A percentile compares a stretch with the other conserved stretches of the same genome.
Evolutionary conservation across 495 filamentous ascomycete species (phyloP).

Genomic region (Lasiosphaeria miniovina): DNA sequence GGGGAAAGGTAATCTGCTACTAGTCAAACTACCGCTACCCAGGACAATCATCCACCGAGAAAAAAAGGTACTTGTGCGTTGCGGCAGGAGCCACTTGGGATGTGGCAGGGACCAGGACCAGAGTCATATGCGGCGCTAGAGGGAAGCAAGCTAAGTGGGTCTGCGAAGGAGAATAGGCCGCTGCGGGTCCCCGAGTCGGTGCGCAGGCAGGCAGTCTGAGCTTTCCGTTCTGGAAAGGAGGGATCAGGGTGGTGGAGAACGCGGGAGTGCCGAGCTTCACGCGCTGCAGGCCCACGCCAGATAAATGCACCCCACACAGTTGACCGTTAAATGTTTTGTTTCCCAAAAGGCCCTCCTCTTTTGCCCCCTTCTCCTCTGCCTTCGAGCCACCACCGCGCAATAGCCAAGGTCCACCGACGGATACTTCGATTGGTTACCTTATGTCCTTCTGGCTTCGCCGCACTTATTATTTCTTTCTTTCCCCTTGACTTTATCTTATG

Average conservation of each 20-base stretch:
- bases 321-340: not conserved
- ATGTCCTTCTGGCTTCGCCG: too few relatives aligned
- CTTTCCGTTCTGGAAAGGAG: slow-evolving; percentile 5
- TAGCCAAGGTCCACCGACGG: too few relatives aligned
- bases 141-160: not conserved
- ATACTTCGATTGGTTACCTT: too few relatives aligned
- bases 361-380: not conserved
- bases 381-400: not conserved
- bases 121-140: slow-evolving; percentile 4
- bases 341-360: not conserved
- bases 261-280: not conserved
- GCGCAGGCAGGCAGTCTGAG: slow-evolving; percentile 1
- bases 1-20: not conserved
- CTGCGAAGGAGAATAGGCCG: not conserved
- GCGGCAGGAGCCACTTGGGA: slow-evolving; percentile 6
- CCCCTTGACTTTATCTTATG: too few relatives aligned
- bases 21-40: not conserved
- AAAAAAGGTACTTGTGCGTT: not conserved
- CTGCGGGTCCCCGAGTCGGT: not conserved
- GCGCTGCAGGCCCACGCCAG: not conserved
- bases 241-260: not conserved
- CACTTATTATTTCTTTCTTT: too few relatives aligned
- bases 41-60: not conserved
- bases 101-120: slow-evolving; percentile 6
- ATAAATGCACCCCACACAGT: not conserved